Percentiles rank a stretch among this genome's conserved stretches.
These are phyloP conservation scores for Colletotrichum coccodes DNA, from an alignment of 2,329 filamentous ascomycete species.

Conservation along the genomic window DNA sequence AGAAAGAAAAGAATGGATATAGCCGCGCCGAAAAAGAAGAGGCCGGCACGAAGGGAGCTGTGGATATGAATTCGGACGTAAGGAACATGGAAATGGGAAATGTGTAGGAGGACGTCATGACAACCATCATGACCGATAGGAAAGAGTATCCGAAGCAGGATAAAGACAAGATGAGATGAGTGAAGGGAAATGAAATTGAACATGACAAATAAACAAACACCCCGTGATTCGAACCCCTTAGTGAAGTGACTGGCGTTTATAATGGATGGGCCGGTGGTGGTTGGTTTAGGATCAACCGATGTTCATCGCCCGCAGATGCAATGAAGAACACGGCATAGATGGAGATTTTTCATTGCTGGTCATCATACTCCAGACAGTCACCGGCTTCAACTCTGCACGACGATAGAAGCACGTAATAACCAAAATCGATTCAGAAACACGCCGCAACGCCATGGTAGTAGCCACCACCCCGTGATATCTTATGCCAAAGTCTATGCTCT, in stretches of 20 bases:
- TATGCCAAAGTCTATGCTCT: slow-evolving; percentile 11
- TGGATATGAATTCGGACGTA: slow-evolving; percentile 8
- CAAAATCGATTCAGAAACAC: background rate
- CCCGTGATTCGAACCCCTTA: background rate
- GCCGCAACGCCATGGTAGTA: slow-evolving; percentile 19
- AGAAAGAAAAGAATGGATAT: background rate
- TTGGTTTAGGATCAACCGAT: background rate
- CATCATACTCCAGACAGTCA: background rate
- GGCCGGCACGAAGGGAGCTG: background rate
- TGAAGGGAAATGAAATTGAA: slow-evolving; percentile 30
- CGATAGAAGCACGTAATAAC: background rate
- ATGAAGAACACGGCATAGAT: background rate
- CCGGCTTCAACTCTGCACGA: slow-evolving; percentile 10
- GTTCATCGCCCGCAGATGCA: background rate
- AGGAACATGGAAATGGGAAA: slow-evolving; percentile 13
- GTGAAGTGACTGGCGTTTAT: background rate
- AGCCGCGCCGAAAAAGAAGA: background rate
- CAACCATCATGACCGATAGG: slow-evolving; percentile 1
- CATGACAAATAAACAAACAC: background rate
- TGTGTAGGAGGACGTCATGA: slow-evolving; percentile 27
- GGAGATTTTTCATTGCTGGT: background rate
- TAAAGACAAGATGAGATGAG: slow-evolving; percentile 12
- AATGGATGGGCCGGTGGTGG: too few species aligned
- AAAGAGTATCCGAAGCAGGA: background rate
- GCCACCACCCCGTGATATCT: slow-evolving; percentile 26